Evolutionary conservation across 176 grass and related monocot species (phyloP), one percentile per base, ranked within the genome.

Genomic region (Panicum miliaceum): DNA sequence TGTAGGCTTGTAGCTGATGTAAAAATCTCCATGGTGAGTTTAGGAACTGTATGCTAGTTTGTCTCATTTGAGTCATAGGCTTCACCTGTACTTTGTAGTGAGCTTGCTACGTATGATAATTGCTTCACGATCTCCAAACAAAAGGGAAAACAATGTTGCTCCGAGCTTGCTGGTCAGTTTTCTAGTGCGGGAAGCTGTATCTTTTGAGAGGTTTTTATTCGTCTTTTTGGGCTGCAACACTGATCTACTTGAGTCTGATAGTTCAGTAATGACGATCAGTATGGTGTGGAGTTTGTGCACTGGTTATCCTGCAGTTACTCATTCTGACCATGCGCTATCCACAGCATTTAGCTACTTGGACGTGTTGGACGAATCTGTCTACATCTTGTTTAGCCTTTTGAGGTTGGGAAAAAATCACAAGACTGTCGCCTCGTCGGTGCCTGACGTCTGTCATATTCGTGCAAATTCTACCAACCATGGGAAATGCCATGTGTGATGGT

Each of bases 1-100:
- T 82, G 32, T 51, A 53, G 81, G 79, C 78, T 71, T 82, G 32
- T 51, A 40, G 81, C 58, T 84, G 82, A 41, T 90, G 84, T 90
- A 87, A 75, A 89, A 86, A 83, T 75, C 68, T 38, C 58, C 73
- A 38, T 35, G 58, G 66, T 51, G 22, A 61, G 26, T 34, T 36
- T 36, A 20, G 36, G 41, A 85, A 62, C 41, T 81, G 48, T 80
- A 85, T 67, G 34, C 29, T 32, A 32, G 54, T 23, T 77, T 75
- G 62, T 60, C 47, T 26, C 32, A 10, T 34, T 37, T 37, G 20
- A 53, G 48, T 35, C 27, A 54, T 40, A 29, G 64, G 25, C 29
- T 56, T 91, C 42, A 16, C 27, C 38, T 85, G 68, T 83, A 82
- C 27, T 27, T 83, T 27, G 75, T 34, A 60, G 14, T 51, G 36